Conservation (phyloP, 1,284 basidiomycete genomes). For the Athelia psychrophila region DNA sequence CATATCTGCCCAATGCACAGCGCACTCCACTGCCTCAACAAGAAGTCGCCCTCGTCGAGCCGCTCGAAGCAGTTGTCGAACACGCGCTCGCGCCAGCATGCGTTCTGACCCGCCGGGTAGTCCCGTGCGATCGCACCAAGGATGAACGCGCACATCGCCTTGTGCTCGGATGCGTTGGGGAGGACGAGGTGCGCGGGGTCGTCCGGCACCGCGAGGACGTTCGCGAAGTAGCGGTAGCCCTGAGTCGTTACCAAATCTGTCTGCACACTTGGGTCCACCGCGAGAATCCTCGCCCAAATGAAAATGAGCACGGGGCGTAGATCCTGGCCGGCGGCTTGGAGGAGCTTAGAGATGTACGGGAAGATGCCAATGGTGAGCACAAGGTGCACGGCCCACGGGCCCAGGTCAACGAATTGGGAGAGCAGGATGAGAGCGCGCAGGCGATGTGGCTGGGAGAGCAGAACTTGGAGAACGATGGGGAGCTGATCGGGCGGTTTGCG, state of each 20-base stretch:
- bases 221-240: constrained; percentile 89
- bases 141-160: constrained; percentile 99
- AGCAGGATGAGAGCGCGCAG: constrained; percentile 95
- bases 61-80: constrained; percentile 89
- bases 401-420: constrained; percentile 96
- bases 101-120: constrained; percentile 83
- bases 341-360: constrained; percentile 95
- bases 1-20: constrained; percentile 95
- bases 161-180: constrained; percentile 94
- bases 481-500: constrained; percentile 94
- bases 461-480: constrained; percentile 95
- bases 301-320: constrained; percentile 98
- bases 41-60: constrained; percentile 87
- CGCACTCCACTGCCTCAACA: constrained; percentile 92
- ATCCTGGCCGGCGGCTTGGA: constrained; percentile 94
- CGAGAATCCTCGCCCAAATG: constrained; percentile 97
- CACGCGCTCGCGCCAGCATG: constrained; percentile 82
- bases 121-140: constrained; percentile 91
- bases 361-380: constrained; percentile 99
- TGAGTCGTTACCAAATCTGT: constrained; percentile 85
- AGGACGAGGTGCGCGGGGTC: constrained; percentile 53
- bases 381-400: constrained; percentile 97
- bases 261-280: constrained; percentile 93
- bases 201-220: constrained; percentile 68
- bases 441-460: constrained; percentile 95